These are phyloP conservation scores for Hydrangea macrophylla DNA, from an alignment of 148 eudicot genomes.

Conservation along the genomic window DNA sequence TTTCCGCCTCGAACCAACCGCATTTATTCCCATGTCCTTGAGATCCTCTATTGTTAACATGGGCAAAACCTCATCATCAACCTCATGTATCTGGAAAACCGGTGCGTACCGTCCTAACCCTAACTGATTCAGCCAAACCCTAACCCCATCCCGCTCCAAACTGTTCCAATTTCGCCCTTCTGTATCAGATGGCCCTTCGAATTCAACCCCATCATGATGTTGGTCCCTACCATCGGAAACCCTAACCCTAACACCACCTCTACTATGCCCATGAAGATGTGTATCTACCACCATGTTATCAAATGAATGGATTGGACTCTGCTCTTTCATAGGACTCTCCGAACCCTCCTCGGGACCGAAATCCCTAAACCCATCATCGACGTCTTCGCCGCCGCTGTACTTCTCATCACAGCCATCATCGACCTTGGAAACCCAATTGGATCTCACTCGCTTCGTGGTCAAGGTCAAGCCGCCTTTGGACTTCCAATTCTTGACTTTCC, in stretches of 20 bases:
- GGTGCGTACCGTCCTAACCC: slow-evolving; percentile 60
- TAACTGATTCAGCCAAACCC: slow-evolving; percentile 50
- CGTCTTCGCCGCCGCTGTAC: slow-evolving; percentile 19
- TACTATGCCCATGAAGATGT: too few species aligned
- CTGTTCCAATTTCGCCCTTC: slow-evolving; percentile 23
- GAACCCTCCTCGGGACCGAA: slow-evolving; percentile 29
- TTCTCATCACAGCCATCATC: slow-evolving; percentile 18
- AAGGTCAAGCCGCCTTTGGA: slow-evolving; percentile 21
- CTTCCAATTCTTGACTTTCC: slow-evolving; percentile 29
- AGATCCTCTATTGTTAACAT: slow-evolving; percentile 71
- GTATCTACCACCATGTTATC: too few species aligned
- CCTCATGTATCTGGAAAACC: slow-evolving; percentile 66
- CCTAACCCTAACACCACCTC: slow-evolving; percentile 23
- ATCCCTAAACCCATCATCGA: slow-evolving; percentile 36
- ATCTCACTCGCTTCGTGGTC: slow-evolving; percentile 27
- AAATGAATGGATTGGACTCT: slow-evolving; percentile 39
- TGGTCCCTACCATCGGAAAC: slow-evolving; percentile 28
- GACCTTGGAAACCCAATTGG: slow-evolving; percentile 32
- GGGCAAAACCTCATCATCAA: slow-evolving; percentile 72
- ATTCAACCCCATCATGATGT: slow-evolving; percentile 29
- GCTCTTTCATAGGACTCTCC: slow-evolving; percentile 38
- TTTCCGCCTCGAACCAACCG: slow-evolving; percentile 72
- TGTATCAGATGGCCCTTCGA: slow-evolving; percentile 33
- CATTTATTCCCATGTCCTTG: slow-evolving; percentile 77
- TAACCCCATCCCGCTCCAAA: slow-evolving; percentile 44